Percentiles rank a stretch among this genome's conserved stretches.
phyloP scores from a whole-genome alignment of 495 filamentous ascomycete species.

The Podospora australis region DNA sequence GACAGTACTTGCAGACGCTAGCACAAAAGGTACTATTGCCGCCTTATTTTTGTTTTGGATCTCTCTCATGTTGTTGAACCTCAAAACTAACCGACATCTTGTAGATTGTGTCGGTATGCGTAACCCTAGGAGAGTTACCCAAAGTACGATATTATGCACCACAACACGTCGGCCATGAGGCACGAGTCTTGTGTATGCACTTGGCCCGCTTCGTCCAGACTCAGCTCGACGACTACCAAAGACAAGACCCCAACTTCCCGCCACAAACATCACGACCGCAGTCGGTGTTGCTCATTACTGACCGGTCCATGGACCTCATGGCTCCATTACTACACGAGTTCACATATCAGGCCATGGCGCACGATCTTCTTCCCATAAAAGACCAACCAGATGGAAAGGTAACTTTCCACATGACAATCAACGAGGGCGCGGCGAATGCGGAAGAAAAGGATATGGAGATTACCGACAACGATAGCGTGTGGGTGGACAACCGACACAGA shows the following conservation, averaged over 20 bases:
- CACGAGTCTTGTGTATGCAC: conserved; percentile 75
- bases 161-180: conserved; percentile 69
- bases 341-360: conserved; percentile 96
- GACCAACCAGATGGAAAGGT: conserved; percentile 69
- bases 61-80: too few relatives aligned
- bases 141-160: conserved; percentile 86
- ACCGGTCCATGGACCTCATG: conserved; percentile 85
- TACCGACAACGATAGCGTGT: conserved; percentile 80
- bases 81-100: conserved; percentile 5
- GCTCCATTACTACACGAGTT: conserved; percentile 91
- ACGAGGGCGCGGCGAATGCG: conserved; percentile 58
- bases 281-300: conserved; percentile 77
- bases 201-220: conserved; percentile 89
- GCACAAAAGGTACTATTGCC: conserved; percentile 93
- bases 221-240: conserved; percentile 78
- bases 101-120: conserved; percentile 77
- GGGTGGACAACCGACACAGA: conserved; percentile 85
- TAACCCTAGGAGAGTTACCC: conserved; percentile 79
- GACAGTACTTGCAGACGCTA: conserved; percentile 69
- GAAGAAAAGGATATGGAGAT: conserved; percentile 88
- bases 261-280: conserved; percentile 72
- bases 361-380: conserved; percentile 80
- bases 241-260: conserved; percentile 77
- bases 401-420: conserved; percentile 70
- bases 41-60: too few relatives aligned